phyloP scores from a whole-genome alignment of 805 yeast genomes.

The Blastobotrys americana region DNA sequence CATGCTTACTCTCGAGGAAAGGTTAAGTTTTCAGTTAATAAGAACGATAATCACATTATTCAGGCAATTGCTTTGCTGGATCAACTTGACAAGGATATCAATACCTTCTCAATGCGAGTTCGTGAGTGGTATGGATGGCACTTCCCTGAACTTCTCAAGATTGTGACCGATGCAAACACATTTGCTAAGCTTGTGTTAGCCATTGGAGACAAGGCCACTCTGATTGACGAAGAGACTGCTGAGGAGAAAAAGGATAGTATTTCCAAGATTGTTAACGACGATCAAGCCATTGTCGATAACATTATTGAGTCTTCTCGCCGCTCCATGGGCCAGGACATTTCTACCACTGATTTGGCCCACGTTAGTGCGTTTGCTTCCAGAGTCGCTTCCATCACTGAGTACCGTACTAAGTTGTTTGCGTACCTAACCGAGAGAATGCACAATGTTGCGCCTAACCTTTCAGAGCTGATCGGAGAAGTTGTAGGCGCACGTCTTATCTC shows the following conservation, averaged over 20 bases:
- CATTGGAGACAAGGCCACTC: slow-evolving; percentile 80
- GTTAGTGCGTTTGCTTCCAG: slow-evolving; percentile 87
- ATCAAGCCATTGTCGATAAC: slow-evolving; percentile 85
- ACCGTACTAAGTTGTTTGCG: slow-evolving; percentile 74
- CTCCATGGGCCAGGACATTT: slow-evolving; percentile 98
- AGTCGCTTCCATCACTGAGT: slow-evolving; percentile 85
- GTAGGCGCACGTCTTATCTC: slow-evolving; percentile 98
- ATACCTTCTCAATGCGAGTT: slow-evolving; percentile 94
- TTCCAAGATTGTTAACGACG: slow-evolving; percentile 85
- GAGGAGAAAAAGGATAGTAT: slow-evolving; percentile 63
- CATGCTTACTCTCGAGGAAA: slow-evolving; percentile 99
- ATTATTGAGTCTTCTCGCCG: slow-evolving; percentile 92
- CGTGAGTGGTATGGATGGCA: slow-evolving; percentile 99
- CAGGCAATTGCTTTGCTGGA: slow-evolving; percentile 97
- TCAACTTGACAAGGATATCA: slow-evolving; percentile 96
- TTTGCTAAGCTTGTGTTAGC: slow-evolving; percentile 75
- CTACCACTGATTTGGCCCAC: slow-evolving; percentile 90
- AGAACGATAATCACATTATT: slow-evolving; percentile 97
- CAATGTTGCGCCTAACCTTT: slow-evolving; percentile 94
- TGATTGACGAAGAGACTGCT: slow-evolving; percentile 45
- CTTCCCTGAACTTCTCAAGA: slow-evolving; percentile 92
- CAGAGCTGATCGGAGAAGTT: slow-evolving; percentile 96
- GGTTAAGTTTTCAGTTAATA: slow-evolving; percentile 97
- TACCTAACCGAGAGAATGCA: slow-evolving; percentile 95
- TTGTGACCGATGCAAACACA: slow-evolving; percentile 81